A percentile compares a stretch with the other conserved stretches of the same genome.
Evolutionary conservation across 108 stramenopile genomes (phyloP).

Genomic region (Skeletonema menzelii): DNA sequence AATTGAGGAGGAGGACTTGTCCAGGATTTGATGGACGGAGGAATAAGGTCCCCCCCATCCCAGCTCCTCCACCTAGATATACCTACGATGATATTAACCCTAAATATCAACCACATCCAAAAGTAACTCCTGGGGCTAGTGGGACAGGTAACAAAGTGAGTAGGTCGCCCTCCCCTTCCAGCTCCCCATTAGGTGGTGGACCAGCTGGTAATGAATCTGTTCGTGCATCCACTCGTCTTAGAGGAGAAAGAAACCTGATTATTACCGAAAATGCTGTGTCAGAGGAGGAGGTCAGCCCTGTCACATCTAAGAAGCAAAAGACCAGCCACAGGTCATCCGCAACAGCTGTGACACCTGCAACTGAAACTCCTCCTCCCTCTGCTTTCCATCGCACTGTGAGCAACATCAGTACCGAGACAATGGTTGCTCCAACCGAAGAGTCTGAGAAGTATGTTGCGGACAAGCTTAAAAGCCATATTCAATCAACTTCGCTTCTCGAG

Average conservation of each 20-base stretch:
- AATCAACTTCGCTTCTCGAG: background rate
- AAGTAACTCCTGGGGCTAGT: background rate
- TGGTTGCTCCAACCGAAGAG: background rate
- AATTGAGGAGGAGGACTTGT: slow-evolving; percentile 88
- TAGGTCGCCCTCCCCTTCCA: slow-evolving; percentile 32
- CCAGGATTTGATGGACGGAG: slow-evolving; percentile 83
- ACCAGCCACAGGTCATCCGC: background rate
- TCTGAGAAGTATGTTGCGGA: background rate
- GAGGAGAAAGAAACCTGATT: no score
- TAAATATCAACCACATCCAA: background rate
- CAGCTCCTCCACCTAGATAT: background rate
- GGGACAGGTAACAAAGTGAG: slow-evolving; percentile 25
- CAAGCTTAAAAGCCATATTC: background rate
- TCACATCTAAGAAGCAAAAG: background rate
- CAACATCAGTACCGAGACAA: background rate
- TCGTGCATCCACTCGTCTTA: background rate
- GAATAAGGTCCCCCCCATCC: slow-evolving; percentile 37
- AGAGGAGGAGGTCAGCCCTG: slow-evolving; percentile 13
- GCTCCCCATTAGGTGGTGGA: slow-evolving; percentile 2
- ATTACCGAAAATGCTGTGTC: no score
- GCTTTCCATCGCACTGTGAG: background rate
- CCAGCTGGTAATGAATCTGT: slow-evolving; percentile 26
- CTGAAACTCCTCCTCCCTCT: background rate
- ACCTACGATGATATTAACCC: slow-evolving; percentile 1
- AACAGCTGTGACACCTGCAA: background rate